These are phyloP conservation scores for Pseudonitzschia multiseries DNA, from an alignment of 108 stramenopile species.

Conservation along the genomic window DNA sequence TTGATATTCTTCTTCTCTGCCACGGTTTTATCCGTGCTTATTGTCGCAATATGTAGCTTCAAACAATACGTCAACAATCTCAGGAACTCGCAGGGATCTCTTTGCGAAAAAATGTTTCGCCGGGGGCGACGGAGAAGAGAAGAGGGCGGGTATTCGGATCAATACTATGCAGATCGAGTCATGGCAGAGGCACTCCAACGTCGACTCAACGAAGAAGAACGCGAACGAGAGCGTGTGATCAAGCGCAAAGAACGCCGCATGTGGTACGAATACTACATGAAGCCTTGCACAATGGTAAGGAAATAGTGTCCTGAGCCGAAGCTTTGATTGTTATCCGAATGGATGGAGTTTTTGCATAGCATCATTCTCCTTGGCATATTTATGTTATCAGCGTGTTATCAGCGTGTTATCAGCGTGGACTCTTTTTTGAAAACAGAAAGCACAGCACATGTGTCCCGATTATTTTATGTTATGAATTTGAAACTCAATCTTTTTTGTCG, in stretches of 20 bases:
- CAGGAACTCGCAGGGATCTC: background rate
- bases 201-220: slow-evolving; percentile 22
- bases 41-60: slow-evolving; percentile 2
- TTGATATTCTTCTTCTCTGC: background rate
- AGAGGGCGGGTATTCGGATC: background rate
- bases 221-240: slow-evolving; percentile 16
- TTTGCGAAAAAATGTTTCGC: too few species aligned
- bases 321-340: background rate
- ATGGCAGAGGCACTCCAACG: slow-evolving; percentile 28
- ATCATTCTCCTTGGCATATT: background rate
- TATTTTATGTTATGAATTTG: background rate
- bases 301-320: background rate
- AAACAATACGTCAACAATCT: background rate
- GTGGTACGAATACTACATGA: slow-evolving; percentile 43
- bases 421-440: too few species aligned
- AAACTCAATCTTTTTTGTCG: background rate
- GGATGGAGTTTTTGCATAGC: background rate
- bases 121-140: background rate
- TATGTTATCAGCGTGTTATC: background rate
- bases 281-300: slow-evolving; percentile 43
- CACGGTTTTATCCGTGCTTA: background rate
- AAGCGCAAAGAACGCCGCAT: slow-evolving; percentile 39
- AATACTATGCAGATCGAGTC: slow-evolving; percentile 16
- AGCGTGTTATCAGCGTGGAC: too few species aligned
- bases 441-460: too few species aligned